Conservation (phyloP, 2,329 filamentous ascomycete genomes). For the Ilyonectria mors-panacis region DNA sequence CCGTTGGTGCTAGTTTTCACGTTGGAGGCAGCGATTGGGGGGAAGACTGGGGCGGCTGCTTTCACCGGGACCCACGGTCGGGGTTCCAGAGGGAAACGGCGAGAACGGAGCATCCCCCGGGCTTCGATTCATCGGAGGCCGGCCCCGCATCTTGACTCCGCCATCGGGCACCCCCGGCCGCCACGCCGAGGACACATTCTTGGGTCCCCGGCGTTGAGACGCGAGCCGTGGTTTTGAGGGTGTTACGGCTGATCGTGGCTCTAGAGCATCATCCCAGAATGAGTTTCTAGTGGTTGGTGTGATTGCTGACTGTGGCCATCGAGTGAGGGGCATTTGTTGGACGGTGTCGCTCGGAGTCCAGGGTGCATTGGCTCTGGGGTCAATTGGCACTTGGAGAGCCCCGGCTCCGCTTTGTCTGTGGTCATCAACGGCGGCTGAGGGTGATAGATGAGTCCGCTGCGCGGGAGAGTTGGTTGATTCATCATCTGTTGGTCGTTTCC, state of each 20-base stretch:
- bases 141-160: conserved; percentile 81
- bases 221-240: conserved; percentile 69
- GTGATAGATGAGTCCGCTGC: conserved; percentile 76
- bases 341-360: conserved; percentile 49
- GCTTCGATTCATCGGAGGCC: conserved; percentile 79
- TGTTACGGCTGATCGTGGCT: conserved; percentile 82
- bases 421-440: conserved; percentile 60
- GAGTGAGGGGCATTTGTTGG: conserved; percentile 74
- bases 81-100: conserved; percentile 29
- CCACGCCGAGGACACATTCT: conserved; percentile 93
- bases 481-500: conserved; percentile 75
- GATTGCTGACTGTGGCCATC: conserved; percentile 84
- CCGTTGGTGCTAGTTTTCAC: conserved; percentile 14
- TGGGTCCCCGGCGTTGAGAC: conserved; percentile 78
- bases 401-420: conserved; percentile 57
- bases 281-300: conserved; percentile 72
- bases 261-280: conserved; percentile 70
- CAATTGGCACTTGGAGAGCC: conserved; percentile 60
- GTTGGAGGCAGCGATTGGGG: conserved; percentile 14
- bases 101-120: conserved; percentile 67
- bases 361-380: conserved; percentile 58
- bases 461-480: conserved; percentile 64
- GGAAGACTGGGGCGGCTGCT: conserved; percentile 19
- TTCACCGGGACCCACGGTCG: conserved; percentile 31
- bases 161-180: conserved; percentile 74